A percentile compares a stretch with the other conserved stretches of the same genome.
Evolutionary conservation across 495 filamentous ascomycete species (phyloP).

Genomic region (Neurospora intermedia): DNA sequence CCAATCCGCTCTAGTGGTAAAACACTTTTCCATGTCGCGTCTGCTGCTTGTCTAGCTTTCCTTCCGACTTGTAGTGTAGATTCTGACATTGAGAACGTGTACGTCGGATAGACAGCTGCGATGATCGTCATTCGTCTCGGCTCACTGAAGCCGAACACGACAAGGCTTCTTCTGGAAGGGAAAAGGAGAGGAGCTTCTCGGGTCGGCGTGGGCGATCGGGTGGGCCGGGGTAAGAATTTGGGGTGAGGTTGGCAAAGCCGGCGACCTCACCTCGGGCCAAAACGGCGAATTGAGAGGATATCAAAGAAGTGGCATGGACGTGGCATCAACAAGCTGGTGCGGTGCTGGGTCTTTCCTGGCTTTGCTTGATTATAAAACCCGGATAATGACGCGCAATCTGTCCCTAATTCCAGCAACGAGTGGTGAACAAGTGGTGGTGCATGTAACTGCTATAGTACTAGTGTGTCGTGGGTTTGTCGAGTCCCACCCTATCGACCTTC

Average conservation of each 20-base stretch:
- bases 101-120: neutral
- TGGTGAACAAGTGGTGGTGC: neutral
- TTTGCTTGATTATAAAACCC: neutral
- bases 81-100: too few species aligned
- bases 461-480: neutral
- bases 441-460: neutral
- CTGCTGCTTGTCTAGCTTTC: neutral
- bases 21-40: neutral
- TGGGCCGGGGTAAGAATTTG: neutral
- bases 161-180: neutral
- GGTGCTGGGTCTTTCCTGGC: neutral
- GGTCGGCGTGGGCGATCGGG: neutral
- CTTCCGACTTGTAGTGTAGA: neutral
- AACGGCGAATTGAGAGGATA: neutral
- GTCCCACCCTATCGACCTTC: neutral
- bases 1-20: neutral
- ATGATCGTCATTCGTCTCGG: neutral
- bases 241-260: neutral
- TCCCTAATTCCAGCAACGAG: neutral
- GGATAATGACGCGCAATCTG: neutral
- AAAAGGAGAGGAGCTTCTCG: neutral
- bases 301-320: neutral
- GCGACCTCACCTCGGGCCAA: neutral
- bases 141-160: neutral
- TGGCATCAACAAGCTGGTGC: neutral